Evolutionary conservation across 768 basidiomycete genomes (phyloP), one percentile per base, ranked within the genome.

Genomic region (Harrya chromipes): DNA sequence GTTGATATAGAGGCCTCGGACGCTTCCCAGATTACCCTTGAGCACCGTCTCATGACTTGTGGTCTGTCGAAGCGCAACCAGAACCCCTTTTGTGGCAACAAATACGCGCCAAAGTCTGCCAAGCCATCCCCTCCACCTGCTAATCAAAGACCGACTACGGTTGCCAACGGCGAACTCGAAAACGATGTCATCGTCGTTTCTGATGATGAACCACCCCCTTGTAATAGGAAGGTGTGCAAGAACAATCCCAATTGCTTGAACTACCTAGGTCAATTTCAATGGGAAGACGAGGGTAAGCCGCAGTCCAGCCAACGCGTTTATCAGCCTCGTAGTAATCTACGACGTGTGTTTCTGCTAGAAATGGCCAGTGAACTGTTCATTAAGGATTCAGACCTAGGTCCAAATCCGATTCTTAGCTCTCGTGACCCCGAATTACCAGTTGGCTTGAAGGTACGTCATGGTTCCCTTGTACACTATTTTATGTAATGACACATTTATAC

Each of bases 161-260:
- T 53, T 40, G 57, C 65, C 19, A 66, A 67, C 14, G 76, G 76
- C 46, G 80, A 81, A 64, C 67, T 74, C 16, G 76, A 76, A 41
- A 80, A 80, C 54, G 84, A 87, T 60, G 66, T 87, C 26, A 85
- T 88, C 46, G 71, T 87, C 17, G 74, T 89, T 33, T 84, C 85
- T 1, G 87, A 89, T 47, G 81, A 86, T 34, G 84, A 87, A 40
- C 64, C 59, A 31, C 69, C 70, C 4, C 58, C 65, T 14, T 92
- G 90, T 61, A 74, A 65, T 50, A 82, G 79, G 59, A 85, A 79
- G 51, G 24, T 43, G 6, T 98, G 95, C 69, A 84, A 79, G 58
- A 68, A 68, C 42, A 94, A 93, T 61, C 88, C 90, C 9, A 81
- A 85, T 44, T 97, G 95, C 66, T 72, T 94, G 46, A 95, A 94